These are phyloP conservation scores for Stygiomarasmius scandens DNA, from an alignment of 1,284 basidiomycete genomes.

Conservation along the genomic window DNA sequence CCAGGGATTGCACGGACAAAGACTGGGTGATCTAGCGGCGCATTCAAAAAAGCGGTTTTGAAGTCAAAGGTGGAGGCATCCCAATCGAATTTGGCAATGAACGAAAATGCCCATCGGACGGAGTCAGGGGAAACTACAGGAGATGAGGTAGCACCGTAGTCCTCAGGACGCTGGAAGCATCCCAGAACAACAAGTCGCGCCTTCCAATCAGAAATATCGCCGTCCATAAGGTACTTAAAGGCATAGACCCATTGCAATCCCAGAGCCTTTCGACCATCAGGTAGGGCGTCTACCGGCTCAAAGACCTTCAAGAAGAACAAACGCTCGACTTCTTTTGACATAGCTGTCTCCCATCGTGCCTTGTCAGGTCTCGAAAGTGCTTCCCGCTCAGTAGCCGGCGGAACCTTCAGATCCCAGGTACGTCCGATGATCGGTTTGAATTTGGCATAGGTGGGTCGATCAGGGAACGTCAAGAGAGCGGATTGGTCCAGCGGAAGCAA, in stretches of 20 bases:
- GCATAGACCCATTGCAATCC: conserved; percentile 7
- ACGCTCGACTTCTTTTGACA: neutral
- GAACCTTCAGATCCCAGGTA: neutral
- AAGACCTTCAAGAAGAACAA: neutral
- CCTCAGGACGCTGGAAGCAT: neutral
- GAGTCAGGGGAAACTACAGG: neutral
- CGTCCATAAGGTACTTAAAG: neutral
- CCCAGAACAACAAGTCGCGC: conserved; percentile 5
- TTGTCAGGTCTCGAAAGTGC: neutral
- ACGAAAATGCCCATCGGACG: neutral
- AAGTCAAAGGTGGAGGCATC: conserved; percentile 24
- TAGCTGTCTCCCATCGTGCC: neutral
- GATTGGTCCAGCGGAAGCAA: too few species aligned
- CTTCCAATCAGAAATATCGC: neutral
- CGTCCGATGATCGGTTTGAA: too few species aligned
- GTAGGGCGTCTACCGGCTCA: neutral
- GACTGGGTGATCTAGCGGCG: conserved; percentile 26
- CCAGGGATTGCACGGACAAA: conserved; percentile 33
- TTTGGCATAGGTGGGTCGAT: too few species aligned
- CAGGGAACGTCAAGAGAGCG: too few species aligned
- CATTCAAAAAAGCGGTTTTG: conserved; percentile 35
- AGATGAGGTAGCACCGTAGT: neutral
- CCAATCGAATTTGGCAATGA: neutral
- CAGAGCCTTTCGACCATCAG: neutral
- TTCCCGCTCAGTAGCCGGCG: neutral